Conservation (phyloP, 495 filamentous ascomycete genomes). For the Aspergillus carlsbadensis region DNA sequence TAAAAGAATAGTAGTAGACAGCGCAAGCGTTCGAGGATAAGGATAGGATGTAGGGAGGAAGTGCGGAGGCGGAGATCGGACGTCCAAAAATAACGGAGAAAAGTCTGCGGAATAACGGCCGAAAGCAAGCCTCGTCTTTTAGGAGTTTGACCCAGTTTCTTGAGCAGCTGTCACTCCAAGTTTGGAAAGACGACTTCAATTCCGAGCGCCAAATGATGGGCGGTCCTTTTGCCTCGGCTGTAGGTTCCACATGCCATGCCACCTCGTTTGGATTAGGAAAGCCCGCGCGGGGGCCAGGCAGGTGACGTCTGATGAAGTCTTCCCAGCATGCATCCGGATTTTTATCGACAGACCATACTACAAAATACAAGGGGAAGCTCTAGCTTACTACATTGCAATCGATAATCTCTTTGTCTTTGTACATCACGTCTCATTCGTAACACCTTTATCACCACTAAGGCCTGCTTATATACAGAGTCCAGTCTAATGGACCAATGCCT, state of each 20-base stretch:
- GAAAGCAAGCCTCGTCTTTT: background rate
- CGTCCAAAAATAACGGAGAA: constrained; percentile 7
- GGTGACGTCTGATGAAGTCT: too few relatives aligned
- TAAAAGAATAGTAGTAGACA: background rate
- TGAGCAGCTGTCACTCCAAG: background rate
- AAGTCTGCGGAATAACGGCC: constrained; percentile 3
- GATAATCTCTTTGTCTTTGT: background rate
- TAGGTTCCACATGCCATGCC: constrained; percentile 10
- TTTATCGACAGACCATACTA: too few relatives aligned
- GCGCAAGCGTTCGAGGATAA: constrained; percentile 17
- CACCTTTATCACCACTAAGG: constrained; percentile 12
- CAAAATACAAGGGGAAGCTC: too few relatives aligned
- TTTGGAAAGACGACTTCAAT: background rate
- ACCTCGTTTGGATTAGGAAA: background rate
- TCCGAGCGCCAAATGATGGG: background rate
- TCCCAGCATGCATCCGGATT: too few relatives aligned
- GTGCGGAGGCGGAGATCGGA: constrained; percentile 15
- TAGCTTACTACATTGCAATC: background rate
- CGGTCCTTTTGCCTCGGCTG: constrained; percentile 4
- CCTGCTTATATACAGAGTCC: constrained; percentile 41
- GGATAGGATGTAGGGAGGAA: constrained; percentile 10
- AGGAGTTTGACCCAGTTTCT: background rate
- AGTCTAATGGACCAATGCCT: constrained; percentile 22
- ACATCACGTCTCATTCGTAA: constrained; percentile 10
- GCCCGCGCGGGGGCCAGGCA: background rate